A percentile compares a stretch with the other conserved stretches of the same genome.
phyloP scores from a whole-genome alignment of 139 green algal genomes.

The Medakamo hakoo region DNA sequence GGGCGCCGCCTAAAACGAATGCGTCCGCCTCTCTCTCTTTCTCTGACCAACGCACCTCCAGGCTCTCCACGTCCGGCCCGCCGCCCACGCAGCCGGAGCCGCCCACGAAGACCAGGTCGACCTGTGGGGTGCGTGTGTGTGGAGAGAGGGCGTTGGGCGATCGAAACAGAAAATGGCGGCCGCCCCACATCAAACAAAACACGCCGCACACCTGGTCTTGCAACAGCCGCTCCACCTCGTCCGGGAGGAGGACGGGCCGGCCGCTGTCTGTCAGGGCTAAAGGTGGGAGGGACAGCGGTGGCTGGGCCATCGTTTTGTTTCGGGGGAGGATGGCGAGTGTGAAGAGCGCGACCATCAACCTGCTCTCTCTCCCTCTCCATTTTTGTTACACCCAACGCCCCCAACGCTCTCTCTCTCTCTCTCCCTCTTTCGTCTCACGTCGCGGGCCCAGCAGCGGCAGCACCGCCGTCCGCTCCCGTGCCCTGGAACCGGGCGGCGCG shows the following conservation, averaged over 20 bases:
- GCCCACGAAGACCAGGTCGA: background rate
- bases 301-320: too few species aligned
- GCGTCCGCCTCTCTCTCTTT: too few species aligned
- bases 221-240: slow-evolving; percentile 41
- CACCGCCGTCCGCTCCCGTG: too few species aligned
- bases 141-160: background rate
- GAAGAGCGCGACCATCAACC: background rate
- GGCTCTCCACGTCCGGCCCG: too few species aligned
- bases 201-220: slow-evolving; percentile 31
- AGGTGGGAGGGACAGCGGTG: slow-evolving; percentile 13
- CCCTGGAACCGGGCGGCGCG: slow-evolving; percentile 8
- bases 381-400: background rate
- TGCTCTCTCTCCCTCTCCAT: background rate
- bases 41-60: too few species aligned
- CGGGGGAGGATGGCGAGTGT: background rate
- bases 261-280: slow-evolving; percentile 29
- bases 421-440: slow-evolving; percentile 16
- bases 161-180: background rate
- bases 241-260: slow-evolving; percentile 29
- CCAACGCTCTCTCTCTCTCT: background rate
- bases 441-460: background rate
- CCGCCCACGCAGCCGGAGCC: too few species aligned
- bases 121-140: background rate
- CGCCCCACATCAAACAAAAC: background rate
- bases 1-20: too few species aligned